Base-by-base conservation (phyloP, 164 flowering plant species). In the Aristolochia californica region DNA sequence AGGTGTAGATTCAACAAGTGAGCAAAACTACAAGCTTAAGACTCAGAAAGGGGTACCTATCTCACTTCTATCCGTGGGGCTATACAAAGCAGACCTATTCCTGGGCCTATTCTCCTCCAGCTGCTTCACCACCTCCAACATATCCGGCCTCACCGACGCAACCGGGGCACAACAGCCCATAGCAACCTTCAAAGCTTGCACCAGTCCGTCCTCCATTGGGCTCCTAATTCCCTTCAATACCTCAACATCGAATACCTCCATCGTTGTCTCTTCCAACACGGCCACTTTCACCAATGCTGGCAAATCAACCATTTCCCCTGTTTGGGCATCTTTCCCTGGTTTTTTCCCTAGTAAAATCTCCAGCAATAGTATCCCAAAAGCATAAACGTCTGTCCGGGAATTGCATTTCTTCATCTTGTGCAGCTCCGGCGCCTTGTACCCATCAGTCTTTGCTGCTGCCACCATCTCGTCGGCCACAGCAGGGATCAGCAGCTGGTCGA, bases 161-260 rank as follows among this genome's bases (percentile, higher is more conserved):
- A 90, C 99, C 0, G 99, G 99, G 48, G 99, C 96, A 65, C 99
- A 94, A 61, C 99, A 94, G 7, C 99, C 99, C 99, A 93, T 93
- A n/a, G 97, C 99, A 24, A 93, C 87, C 72, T 93, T 93, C 81
- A 93, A 60, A 9, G 98, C 95, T 61, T 93, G 99, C 63, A 89
- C 94, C 58, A 93, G 61, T 2, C 98, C 98, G 14, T 93, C 98
- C 64, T 93, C 98, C 97, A 93, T 87, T 1, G 95, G 94, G 72
- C 89, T 89, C 73, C 91, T 83, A 50, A 85, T 72, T 45, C 97
- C 96, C 70, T 85, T 93, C 79, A 93, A 57, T 12, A 89, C 56
- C 74, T 83, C 98, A 34, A 81, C 70, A 43, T 93, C 97, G 43
- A 93, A 93, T 48, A 93, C 91, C 64, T 93, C 98, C 98, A 89